Base-by-base conservation (phyloP, 176 grass and related monocot species). In the Metroxylon sagu region DNA sequence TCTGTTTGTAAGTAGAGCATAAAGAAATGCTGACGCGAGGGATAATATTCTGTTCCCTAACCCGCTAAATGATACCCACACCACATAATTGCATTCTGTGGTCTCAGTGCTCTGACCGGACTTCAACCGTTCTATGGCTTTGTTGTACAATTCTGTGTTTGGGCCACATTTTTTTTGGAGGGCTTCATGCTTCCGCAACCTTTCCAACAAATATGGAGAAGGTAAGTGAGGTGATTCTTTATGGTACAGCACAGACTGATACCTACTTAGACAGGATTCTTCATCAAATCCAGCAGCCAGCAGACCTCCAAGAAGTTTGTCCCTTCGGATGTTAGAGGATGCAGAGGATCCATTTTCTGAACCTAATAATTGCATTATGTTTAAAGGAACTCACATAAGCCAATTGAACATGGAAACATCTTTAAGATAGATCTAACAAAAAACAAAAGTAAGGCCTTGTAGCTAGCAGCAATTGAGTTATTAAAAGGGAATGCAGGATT, bases 101-200 rank as follows among this genome's bases (percentile, higher is more conserved):
- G 73, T 63, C 49, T 72, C 73, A 29, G 80, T 69, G 74, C 81
- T 89, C 57, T 65, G 6, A 7, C 59, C 21, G 5, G 57, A 56
- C 14, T 77, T 57, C 17, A 85, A 63, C 76, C 81, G 77, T 35
- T 54, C 6, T 60, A 85, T 27, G 19, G 74, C 81, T 63, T 85
- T 89, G 26, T 76, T 51, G 70, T 89, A 85, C 31, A 65, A 14
- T 18, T 62, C 66, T 7, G 86, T 85, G 66, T 76, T 64, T 0
- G 86, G 74, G 14, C 73, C 66, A 15, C 86, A 89, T 73, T 52
- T 59, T 48, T 76, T 72, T 65, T 89, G 86, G 48, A 82, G 86
- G 62, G 62, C 77, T 79, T 89, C 86, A 19, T 89, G 85, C 72
- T 58, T 85, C 50, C 86, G 81, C 5, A 89, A 66, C 68, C 64